These are phyloP conservation scores for Patellaria atrata DNA, from an alignment of 495 filamentous ascomycete species.

Conservation along the genomic window DNA sequence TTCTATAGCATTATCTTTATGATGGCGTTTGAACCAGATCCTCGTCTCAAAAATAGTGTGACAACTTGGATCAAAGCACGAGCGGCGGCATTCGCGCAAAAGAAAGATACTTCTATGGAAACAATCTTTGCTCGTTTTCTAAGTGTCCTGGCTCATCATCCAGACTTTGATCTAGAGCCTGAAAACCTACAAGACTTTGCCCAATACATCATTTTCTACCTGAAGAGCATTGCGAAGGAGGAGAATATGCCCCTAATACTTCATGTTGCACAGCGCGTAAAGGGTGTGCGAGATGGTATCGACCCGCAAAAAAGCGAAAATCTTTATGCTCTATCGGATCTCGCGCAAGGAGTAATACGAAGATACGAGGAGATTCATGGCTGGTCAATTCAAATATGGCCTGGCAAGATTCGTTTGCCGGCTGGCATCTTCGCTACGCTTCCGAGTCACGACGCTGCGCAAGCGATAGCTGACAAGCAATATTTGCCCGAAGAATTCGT, in stretches of 20 bases:
- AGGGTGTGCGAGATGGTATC: conserved; percentile 73
- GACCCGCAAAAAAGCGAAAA: conserved; percentile 42
- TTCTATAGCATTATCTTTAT: conserved; percentile 85
- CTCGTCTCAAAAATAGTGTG: conserved; percentile 50
- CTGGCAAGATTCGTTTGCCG: conserved; percentile 68
- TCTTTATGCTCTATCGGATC: conserved; percentile 77
- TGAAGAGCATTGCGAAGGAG: conserved; percentile 66
- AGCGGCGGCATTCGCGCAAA: conserved; percentile 33
- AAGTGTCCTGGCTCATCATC: conserved; percentile 84
- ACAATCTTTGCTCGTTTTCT: conserved; percentile 70
- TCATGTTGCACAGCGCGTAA: conserved; percentile 84
- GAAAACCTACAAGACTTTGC: conserved; percentile 66
- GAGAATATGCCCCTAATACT: conserved; percentile 80
- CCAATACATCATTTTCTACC: conserved; percentile 78
- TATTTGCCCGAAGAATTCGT: conserved; percentile 72
- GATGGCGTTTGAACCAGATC: conserved; percentile 73
- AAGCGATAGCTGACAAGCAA: conserved; percentile 68
- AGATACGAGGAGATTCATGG: conserved; percentile 67
- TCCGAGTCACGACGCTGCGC: conserved; percentile 59
- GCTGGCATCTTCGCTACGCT: conserved; percentile 61
- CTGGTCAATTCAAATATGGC: conserved; percentile 67
- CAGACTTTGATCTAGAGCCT: conserved; percentile 60
- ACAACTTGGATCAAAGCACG: conserved; percentile 84
- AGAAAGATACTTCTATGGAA: conserved; percentile 55
- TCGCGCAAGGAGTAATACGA: conserved; percentile 68